Evolutionary conservation across 345 rosid genomes (phyloP).

Genomic region (Viola odorata): DNA sequence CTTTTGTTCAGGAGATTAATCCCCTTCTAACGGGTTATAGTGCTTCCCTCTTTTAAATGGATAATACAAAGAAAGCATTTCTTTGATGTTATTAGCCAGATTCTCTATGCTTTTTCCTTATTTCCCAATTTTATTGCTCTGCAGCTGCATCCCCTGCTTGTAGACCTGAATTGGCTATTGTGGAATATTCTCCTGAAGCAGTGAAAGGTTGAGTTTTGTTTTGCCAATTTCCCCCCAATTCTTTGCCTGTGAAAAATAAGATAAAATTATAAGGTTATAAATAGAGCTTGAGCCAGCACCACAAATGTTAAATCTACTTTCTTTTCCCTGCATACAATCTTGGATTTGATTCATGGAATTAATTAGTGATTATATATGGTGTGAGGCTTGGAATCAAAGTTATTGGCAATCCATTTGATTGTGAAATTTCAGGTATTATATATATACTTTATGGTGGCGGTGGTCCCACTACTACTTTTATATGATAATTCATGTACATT

Average conservation of each 20-base stretch:
- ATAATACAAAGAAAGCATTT: too few species aligned
- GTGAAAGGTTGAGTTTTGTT: slow-evolving; percentile 7
- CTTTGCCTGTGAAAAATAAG: not conserved
- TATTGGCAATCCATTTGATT: slow-evolving; percentile 16
- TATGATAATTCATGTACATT: slow-evolving; percentile 6
- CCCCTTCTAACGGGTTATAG: too few species aligned
- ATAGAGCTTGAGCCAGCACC: slow-evolving; percentile 16
- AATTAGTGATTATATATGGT: not conserved
- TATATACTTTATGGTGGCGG: slow-evolving; percentile 5
- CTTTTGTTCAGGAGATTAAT: too few species aligned
- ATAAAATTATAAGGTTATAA: slow-evolving; percentile 10
- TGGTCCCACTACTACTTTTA: slow-evolving; percentile 26
- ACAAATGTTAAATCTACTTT: slow-evolving; percentile 18
- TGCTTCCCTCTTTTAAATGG: too few species aligned
- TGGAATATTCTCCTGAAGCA: slow-evolving; percentile 48
- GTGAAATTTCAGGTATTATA: not conserved
- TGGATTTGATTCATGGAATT: slow-evolving; percentile 9
- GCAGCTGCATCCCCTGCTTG: slow-evolving; percentile 45
- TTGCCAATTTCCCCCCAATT: not conserved
- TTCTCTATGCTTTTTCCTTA: not conserved
- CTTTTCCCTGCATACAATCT: slow-evolving; percentile 4
- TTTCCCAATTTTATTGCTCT: not conserved
- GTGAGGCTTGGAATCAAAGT: slow-evolving; percentile 9
- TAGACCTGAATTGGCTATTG: slow-evolving; percentile 51
- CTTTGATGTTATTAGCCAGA: not conserved